Conservation (phyloP, 2,329 filamentous ascomycete genomes). For the Cercospora brassicicola region DNA sequence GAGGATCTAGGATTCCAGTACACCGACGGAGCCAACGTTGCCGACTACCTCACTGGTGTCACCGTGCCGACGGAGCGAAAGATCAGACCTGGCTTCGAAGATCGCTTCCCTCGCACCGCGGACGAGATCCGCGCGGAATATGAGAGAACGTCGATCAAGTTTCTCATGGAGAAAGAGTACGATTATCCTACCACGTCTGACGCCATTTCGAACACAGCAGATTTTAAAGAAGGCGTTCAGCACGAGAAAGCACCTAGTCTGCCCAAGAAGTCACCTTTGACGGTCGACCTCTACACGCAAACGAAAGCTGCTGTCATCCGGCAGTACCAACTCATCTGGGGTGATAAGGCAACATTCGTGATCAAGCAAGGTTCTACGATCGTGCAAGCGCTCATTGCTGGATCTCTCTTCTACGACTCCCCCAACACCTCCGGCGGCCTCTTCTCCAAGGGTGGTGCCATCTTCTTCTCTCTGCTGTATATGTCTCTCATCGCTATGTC, state of each 20-base stretch:
- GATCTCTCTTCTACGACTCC: conserved; percentile 68
- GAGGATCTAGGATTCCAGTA: conserved; percentile 65
- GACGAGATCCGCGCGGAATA: conserved; percentile 53
- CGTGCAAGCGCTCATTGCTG: conserved; percentile 61
- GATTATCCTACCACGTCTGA: conserved; percentile 55
- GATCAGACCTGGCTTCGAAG: conserved; percentile 47
- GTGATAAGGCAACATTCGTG: conserved; percentile 63
- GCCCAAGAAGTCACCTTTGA: conserved; percentile 57
- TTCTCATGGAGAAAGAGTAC: conserved; percentile 57
- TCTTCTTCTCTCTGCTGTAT: conserved; percentile 65
- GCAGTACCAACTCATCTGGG: conserved; percentile 66
- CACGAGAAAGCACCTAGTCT: conserved; percentile 59
- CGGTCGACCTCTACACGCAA: conserved; percentile 56
- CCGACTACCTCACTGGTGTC: conserved; percentile 66
- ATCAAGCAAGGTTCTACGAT: conserved; percentile 63
- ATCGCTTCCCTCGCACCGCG: conserved; percentile 48
- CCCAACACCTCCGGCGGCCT: conserved; percentile 59
- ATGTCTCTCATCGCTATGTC: conserved; percentile 64
- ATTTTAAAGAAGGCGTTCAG: conserved; percentile 56
- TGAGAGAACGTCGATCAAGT: conserved; percentile 53
- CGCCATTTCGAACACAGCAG: conserved; percentile 52
- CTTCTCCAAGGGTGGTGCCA: conserved; percentile 63
- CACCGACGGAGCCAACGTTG: conserved; percentile 61
- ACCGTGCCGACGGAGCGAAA: conserved; percentile 57
- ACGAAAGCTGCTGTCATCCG: conserved; percentile 58